These are phyloP conservation scores for Ilex aquifolium DNA, from an alignment of 257 asterid species.

Conservation along the genomic window DNA sequence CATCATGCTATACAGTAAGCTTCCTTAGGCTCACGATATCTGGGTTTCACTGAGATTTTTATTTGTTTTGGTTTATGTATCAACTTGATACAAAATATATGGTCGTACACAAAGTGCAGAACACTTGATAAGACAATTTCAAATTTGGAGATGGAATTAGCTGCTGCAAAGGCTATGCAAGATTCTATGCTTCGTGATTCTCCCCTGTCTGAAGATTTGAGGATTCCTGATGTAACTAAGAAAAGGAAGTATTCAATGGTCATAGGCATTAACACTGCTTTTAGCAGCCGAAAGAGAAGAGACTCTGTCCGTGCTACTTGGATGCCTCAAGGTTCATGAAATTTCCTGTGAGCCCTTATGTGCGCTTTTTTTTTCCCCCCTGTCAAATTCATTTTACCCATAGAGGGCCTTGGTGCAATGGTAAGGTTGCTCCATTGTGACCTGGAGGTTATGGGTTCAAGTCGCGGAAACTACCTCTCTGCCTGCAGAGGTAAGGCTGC, in stretches of 20 bases:
- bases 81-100: not conserved
- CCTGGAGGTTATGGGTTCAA: too few species aligned
- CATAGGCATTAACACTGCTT: conserved; percentile 77
- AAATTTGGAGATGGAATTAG: conserved; percentile 4
- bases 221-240: conserved; percentile 46
- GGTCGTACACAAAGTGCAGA: not conserved
- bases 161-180: conserved; percentile 2
- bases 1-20: not conserved
- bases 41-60: not conserved
- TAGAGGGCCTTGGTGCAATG: too few species aligned
- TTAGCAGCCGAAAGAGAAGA: conserved; percentile 87
- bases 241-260: conserved; percentile 80
- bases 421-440: too few species aligned
- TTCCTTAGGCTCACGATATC: not conserved
- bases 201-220: not conserved
- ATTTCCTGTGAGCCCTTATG: not conserved
- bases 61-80: not conserved
- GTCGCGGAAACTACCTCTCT: too few species aligned
- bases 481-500: too few species aligned
- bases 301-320: conserved; percentile 91
- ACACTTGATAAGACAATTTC: not conserved
- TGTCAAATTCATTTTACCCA: too few species aligned
- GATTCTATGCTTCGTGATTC: not conserved
- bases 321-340: conserved; percentile 71
- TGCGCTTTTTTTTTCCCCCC: not conserved